Evolutionary conservation across 1,284 basidiomycete genomes (phyloP).

Genomic region (Calocybe gambosa): DNA sequence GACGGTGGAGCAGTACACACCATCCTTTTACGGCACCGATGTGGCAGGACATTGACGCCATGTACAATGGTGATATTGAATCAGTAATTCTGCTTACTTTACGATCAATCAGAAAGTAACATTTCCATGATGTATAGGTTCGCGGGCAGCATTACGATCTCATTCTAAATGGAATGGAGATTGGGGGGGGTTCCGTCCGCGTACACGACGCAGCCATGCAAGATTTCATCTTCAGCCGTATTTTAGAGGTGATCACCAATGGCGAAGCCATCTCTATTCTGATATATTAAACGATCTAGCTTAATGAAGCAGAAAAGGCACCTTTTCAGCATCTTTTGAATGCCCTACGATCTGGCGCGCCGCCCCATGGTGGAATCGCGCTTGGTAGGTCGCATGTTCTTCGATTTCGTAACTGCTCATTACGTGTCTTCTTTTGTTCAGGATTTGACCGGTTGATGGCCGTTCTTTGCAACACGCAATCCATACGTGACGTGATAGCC

Average conservation of each 20-base stretch:
- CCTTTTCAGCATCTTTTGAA: constrained; percentile 83
- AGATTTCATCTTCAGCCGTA: constrained; percentile 71
- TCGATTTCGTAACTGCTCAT: constrained; percentile 6
- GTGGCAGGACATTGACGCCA: constrained; percentile 73
- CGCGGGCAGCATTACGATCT: constrained; percentile 97
- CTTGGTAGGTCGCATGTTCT: constrained; percentile 48
- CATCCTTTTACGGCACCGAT: constrained; percentile 98
- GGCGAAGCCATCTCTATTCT: background rate
- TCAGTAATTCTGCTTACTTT: constrained; percentile 37
- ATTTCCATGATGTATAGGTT: constrained; percentile 51
- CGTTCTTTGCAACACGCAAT: constrained; percentile 78
- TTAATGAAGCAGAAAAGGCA: constrained; percentile 63
- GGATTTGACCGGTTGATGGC: constrained; percentile 92
- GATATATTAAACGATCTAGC: constrained; percentile 34
- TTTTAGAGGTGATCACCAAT: constrained; percentile 61
- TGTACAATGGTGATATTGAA: constrained; percentile 64
- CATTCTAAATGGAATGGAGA: constrained; percentile 91
- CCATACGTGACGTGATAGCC: constrained; percentile 93
- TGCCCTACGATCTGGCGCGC: constrained; percentile 84
- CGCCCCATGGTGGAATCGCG: constrained; percentile 94
- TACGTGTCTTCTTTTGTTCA: constrained; percentile 25
- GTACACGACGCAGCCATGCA: constrained; percentile 88
- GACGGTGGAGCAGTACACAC: constrained; percentile 87
- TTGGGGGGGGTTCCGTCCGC: constrained; percentile 90
- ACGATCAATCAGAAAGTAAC: background rate